These are phyloP conservation scores for Penicillium nordicum DNA, from an alignment of 2,329 filamentous ascomycete genomes.

Conservation along the genomic window DNA sequence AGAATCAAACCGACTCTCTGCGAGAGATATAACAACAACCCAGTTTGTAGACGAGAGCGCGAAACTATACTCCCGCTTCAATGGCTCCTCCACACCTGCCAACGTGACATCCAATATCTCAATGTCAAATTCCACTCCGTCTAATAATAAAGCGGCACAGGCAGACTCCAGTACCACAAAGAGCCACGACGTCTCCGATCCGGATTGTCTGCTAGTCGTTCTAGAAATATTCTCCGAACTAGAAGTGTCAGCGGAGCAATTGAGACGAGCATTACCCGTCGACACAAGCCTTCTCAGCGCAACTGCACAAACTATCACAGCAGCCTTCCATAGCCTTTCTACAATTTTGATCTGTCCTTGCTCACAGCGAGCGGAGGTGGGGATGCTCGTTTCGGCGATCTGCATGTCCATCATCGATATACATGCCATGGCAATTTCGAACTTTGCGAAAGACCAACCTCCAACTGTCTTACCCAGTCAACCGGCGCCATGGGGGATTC, in stretches of 20 bases:
- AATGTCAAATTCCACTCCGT: not conserved
- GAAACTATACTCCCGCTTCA: not conserved
- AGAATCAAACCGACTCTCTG: not conserved
- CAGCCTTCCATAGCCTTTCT: conserved; percentile 4
- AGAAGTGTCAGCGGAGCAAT: not conserved
- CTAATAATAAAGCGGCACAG: not conserved
- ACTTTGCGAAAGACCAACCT: not conserved
- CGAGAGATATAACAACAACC: not conserved
- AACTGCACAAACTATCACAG: not conserved
- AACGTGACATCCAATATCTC: not conserved
- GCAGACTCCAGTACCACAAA: not conserved
- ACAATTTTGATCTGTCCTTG: conserved; percentile 10
- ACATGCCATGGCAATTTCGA: not conserved
- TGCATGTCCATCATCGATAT: conserved; percentile 12
- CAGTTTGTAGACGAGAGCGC: not conserved
- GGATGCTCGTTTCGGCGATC: conserved; percentile 5
- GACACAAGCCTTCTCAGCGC: not conserved
- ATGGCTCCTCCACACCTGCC: not conserved
- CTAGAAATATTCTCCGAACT: conserved; percentile 1
- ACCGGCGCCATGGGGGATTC: not conserved
- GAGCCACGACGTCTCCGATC: not conserved
- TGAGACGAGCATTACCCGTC: not conserved
- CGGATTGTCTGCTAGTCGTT: not conserved
- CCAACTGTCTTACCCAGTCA: too few relatives aligned
- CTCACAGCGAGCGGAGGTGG: conserved; percentile 5